Evolutionary conservation across 176 grass and related monocot species (phyloP), one percentile per base, ranked within the genome.

Genomic region (Zoysia pacifica): DNA sequence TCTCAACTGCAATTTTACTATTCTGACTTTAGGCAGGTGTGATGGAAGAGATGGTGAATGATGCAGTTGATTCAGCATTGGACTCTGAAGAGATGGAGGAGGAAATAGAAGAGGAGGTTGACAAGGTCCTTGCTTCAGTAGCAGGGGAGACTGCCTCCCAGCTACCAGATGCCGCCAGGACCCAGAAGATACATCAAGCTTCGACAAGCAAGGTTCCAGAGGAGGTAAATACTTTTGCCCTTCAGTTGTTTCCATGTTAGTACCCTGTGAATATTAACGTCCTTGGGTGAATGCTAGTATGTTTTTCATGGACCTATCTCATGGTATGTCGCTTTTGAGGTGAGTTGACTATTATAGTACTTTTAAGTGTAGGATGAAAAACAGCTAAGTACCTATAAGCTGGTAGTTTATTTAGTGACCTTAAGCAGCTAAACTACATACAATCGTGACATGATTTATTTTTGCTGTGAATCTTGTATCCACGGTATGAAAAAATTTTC

Each of bases 11-110:
- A 70, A 76, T 40, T 77, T 56, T 79, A 67, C 18, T 48, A 60
- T 72, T 56, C 44, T 41, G 18, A 79, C 19, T 91, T 54, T 62
- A 97, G 89, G 94, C 91, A 38, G 94, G 91, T 52, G 89, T 97
- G 78, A 89, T 97, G 69, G 94, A 97, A 82, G 94, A 94, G 85
- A 94, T 94, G 94, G 88, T 92, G 81, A 97, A 87, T 50, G 94
- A 97, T 50, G 80, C 87, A 65, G 85, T 97, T 67, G 91, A 97
- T 89, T 86, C 89, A 62, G 94, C 94, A 74, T 88, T 97, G 77
- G 94, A 97, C 81, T 88, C 91, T 2, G 89, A 97, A 88, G 94
- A 97, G 78, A 89, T 97, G 60, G 91, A 94, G 83, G 94, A 90
- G 65, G 94, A 97, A 90, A 97, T 86, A 61, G 94, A 97, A 65